These are phyloP conservation scores for Cicer cuneatum DNA, from an alignment of 306 rosid species.

Conservation along the genomic window DNA sequence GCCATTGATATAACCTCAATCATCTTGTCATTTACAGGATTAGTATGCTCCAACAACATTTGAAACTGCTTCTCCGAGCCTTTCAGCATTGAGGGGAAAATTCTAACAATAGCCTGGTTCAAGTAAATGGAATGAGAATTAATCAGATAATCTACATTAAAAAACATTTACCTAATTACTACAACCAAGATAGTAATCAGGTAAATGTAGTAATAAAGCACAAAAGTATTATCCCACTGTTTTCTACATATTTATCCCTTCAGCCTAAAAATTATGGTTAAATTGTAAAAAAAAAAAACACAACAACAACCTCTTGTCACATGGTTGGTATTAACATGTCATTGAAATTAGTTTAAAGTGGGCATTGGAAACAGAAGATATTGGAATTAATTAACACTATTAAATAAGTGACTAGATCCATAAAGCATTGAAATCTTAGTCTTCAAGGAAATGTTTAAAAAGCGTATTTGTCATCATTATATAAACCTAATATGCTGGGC, in stretches of 20 bases:
- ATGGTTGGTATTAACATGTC: neutral
- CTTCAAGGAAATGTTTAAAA: no score
- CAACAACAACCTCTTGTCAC: neutral
- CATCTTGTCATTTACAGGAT: constrained; percentile 65
- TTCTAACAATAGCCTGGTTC: constrained; percentile 67
- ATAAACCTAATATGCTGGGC: no score
- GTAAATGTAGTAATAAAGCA: no score
- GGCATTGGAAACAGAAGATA: no score
- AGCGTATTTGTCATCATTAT: no score
- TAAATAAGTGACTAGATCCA: no score
- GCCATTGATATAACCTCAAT: constrained; percentile 74
- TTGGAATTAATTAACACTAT: no score
- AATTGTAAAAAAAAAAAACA: neutral
- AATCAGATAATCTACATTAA: constrained; percentile 35
- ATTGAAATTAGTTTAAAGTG: no score
- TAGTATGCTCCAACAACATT: constrained; percentile 60
- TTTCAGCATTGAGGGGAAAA: constrained; percentile 75
- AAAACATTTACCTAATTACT: neutral
- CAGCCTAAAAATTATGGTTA: neutral
- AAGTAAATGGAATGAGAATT: constrained; percentile 37
- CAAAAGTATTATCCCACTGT: no score
- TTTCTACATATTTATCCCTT: neutral
- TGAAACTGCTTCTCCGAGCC: constrained; percentile 71
- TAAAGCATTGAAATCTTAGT: no score
- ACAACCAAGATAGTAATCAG: constrained; percentile 12